Conservation (phyloP, 1,284 basidiomycete species). For the Anthracocystis setariae region DNA sequence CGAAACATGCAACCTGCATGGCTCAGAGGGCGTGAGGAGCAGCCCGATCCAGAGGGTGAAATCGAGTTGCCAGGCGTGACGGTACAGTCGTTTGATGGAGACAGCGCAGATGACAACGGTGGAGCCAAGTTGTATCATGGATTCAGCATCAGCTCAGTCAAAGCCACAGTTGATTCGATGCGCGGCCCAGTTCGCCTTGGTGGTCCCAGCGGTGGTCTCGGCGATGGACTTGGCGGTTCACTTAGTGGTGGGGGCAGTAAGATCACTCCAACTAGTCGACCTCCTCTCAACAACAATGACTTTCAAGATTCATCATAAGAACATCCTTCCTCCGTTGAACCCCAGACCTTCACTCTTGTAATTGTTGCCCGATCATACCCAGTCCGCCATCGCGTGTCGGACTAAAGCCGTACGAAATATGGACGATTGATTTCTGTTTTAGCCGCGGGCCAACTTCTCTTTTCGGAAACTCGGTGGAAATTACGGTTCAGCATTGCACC, state of each 20-base stretch:
- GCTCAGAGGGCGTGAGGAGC: conserved; percentile 10
- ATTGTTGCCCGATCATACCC: background rate
- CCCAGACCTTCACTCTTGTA: background rate
- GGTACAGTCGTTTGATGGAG: conserved; percentile 54
- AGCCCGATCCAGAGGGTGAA: conserved; percentile 7
- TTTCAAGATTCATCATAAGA: conserved; percentile 8
- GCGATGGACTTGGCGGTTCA: conserved; percentile 9
- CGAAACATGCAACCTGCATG: conserved; percentile 30
- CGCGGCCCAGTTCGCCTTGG: conserved; percentile 29
- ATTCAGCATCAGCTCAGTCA: conserved; percentile 59
- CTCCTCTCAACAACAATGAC: conserved; percentile 38
- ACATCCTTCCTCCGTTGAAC: background rate
- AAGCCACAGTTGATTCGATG: conserved; percentile 63
- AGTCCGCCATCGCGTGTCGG: too few relatives aligned
- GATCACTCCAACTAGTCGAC: conserved; percentile 57
- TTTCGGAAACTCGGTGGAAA: background rate
- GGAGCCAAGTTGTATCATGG: conserved; percentile 41
- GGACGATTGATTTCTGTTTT: background rate
- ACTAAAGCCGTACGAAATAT: too few relatives aligned
- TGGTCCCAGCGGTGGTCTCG: conserved; percentile 1
- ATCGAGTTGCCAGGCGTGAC: conserved; percentile 56
- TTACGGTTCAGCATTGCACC: too few relatives aligned
- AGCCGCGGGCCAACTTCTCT: conserved; percentile 22
- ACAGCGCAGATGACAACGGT: conserved; percentile 24
- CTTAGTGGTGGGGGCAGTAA: conserved; percentile 10